phyloP scores from a whole-genome alignment of 495 filamentous ascomycete genomes.

The Achaetomiella virescens region DNA sequence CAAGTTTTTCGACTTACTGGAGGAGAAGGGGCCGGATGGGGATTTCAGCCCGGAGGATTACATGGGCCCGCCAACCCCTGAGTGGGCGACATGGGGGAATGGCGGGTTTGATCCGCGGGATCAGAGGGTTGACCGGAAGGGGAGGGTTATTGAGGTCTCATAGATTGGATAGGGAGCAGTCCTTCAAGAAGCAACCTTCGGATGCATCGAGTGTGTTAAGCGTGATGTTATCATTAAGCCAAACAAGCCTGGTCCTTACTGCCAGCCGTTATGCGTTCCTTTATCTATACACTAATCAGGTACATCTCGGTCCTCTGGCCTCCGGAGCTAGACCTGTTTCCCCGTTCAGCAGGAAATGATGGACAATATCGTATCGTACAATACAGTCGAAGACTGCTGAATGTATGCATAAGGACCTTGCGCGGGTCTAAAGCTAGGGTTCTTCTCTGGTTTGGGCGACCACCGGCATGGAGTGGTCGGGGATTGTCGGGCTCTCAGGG shows the following conservation, averaged over 20 bases:
- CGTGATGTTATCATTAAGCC: constrained; percentile 5
- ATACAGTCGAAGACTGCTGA: not conserved
- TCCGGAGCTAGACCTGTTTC: not conserved
- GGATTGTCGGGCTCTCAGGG: too few relatives aligned
- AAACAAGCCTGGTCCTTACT: constrained; percentile 1
- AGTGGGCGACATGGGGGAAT: constrained; percentile 92
- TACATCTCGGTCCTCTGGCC: not conserved
- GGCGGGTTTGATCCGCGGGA: constrained; percentile 92
- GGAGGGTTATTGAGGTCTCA: constrained; percentile 40
- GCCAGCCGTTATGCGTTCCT: not conserved
- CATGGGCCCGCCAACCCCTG: constrained; percentile 70
- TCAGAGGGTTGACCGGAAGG: constrained; percentile 75
- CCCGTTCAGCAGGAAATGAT: not conserved
- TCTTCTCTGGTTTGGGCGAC: not conserved
- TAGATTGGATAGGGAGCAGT: constrained; percentile 10
- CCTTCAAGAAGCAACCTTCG: not conserved
- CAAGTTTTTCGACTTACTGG: constrained; percentile 77
- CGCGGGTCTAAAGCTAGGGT: not conserved
- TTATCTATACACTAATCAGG: constrained; percentile 1
- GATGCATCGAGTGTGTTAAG: not conserved
- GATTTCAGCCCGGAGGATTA: constrained; percentile 87
- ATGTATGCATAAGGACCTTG: not conserved
- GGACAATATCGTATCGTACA: constrained; percentile 7
- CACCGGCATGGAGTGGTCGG: too few relatives aligned
- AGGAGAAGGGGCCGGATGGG: constrained; percentile 55